Percentiles rank a stretch among this genome's conserved stretches.
These are phyloP conservation scores for Coniferiporia sulphurascens DNA, from an alignment of 1,284 basidiomycete species.

Conservation along the genomic window DNA sequence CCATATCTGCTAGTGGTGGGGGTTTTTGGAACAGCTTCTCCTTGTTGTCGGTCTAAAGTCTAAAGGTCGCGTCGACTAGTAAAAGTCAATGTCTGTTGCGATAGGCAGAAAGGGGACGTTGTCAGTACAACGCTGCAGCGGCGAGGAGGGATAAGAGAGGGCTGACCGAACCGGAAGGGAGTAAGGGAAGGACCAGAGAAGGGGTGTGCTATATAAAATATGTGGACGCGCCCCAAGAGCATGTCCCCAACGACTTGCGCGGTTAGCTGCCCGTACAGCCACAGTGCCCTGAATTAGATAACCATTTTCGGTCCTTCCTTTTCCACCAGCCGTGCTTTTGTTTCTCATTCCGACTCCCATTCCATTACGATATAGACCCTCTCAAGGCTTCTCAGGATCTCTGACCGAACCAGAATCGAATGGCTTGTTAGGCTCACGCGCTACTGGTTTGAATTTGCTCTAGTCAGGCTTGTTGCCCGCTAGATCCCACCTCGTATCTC, in stretches of 20 bases:
- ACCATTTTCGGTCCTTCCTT: neutral
- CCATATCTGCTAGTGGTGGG: neutral
- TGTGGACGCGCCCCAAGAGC: neutral
- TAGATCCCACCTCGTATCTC: too few species aligned
- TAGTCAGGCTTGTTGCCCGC: too few species aligned
- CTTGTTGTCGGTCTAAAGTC: slow-evolving; percentile 10
- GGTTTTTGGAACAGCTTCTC: neutral
- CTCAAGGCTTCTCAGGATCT: too few species aligned
- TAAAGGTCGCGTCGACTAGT: slow-evolving; percentile 1
- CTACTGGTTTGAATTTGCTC: too few species aligned
- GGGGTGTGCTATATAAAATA: neutral
- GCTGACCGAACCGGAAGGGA: slow-evolving; percentile 4
- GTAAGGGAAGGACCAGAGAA: neutral
- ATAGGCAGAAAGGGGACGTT: neutral
- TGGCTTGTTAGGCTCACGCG: too few species aligned
- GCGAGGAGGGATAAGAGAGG: neutral
- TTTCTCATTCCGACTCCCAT: neutral
- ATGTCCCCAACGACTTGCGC: neutral
- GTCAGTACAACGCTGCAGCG: neutral
- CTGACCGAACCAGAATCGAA: too few species aligned
- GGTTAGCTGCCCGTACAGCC: neutral
- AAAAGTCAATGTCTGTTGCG: neutral
- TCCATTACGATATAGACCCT: neutral
- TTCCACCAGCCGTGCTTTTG: neutral
- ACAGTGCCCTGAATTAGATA: neutral